Base-by-base conservation (phyloP, 371 early-diverging fungal genomes). In the Mortierella sp. region DNA sequence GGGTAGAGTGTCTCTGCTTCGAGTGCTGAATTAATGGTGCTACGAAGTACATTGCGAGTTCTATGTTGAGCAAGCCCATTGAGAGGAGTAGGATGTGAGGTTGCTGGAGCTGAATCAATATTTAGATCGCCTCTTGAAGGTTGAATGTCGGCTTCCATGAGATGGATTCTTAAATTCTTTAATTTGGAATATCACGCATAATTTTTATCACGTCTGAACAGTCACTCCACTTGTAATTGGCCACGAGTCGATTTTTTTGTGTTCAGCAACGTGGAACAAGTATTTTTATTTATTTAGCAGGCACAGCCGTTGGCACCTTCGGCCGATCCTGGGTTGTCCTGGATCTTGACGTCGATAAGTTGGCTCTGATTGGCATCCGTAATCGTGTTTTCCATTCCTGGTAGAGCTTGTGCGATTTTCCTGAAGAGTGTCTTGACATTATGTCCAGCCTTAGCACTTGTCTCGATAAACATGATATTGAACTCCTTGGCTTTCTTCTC, bases 391-490 rank as follows among this genome's bases (percentile, higher is more conserved):
- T 97, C 96, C 87, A 93, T 91, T 22, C 97, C 96, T 10, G 99
- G 98, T 53, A 98, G 86, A 8, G 96, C 94, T 82, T 96, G 95
- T 3, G 97, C 98, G 84, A 99, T 96, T 84, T 96, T 96, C 66
- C 95, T 91, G 84, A 98, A 98, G 37, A 98, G 89, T 2, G 93
- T 91, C 87, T 98, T 97, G 47, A 98, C 97, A 83, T 98, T 98
- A 84, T 96, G 93, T 17, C 97, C 98, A 4, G 97, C 96, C 83
- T 98, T 98, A 47, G 99, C 99, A 66, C 93, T 93, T 13, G 98
- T 98, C 83, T 98, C 99, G 79, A 98, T 96, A 83, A 96, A 98
- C 94, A 98, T 94, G 47, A 95, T 95, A 70, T 94, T 95, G 84
- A 94, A 91, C 69, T 98, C 97, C 76, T 93, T 93, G 28, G 98